Conservation (phyloP, 495 filamentous ascomycete genomes). For the Neohortaea acidophila region DNA sequence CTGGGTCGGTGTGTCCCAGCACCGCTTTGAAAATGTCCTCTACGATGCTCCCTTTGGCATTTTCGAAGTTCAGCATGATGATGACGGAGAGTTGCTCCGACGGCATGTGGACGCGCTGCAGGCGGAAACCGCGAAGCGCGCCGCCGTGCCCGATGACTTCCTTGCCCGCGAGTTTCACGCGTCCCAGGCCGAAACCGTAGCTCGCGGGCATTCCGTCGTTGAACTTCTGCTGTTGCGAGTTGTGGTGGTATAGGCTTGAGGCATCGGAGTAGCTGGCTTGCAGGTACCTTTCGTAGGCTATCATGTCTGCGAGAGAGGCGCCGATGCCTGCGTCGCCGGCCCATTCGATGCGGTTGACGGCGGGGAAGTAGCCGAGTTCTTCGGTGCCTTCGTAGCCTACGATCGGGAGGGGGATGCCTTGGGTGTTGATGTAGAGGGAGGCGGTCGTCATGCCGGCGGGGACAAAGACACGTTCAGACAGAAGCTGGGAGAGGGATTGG, state of each 20-base stretch:
- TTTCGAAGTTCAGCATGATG: slow-evolving; percentile 7
- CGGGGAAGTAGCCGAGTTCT: slow-evolving; percentile 5
- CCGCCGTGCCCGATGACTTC: slow-evolving; percentile 8
- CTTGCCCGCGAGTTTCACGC: slow-evolving; percentile 1
- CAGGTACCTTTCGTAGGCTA: slow-evolving; percentile 14
- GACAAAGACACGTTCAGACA: slow-evolving; percentile 5
- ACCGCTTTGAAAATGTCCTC: background rate
- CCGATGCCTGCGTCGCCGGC: slow-evolving; percentile 13
- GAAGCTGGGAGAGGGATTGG: slow-evolving; percentile 4
- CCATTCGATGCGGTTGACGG: slow-evolving; percentile 13
- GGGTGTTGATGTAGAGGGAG: slow-evolving; percentile 3
- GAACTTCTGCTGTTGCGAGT: slow-evolving; percentile 1
- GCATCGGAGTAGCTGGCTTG: background rate
- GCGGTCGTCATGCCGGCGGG: slow-evolving; percentile 11
- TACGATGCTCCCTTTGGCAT: too few relatives aligned
- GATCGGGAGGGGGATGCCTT: slow-evolving; percentile 4
- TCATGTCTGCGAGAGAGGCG: slow-evolving; percentile 12
- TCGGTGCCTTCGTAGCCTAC: slow-evolving; percentile 13
- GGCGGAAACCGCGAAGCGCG: slow-evolving; percentile 6
- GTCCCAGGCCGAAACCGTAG: slow-evolving; percentile 10
- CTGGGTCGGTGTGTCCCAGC: background rate
- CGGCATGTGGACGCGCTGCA: background rate
- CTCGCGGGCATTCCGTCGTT: slow-evolving; percentile 4
- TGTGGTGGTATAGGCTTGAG: slow-evolving; percentile 1
- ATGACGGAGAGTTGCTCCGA: slow-evolving; percentile 4